Evolutionary conservation across 495 filamentous ascomycete genomes (phyloP).

Genomic region (Hypoxylon crocopeplum): DNA sequence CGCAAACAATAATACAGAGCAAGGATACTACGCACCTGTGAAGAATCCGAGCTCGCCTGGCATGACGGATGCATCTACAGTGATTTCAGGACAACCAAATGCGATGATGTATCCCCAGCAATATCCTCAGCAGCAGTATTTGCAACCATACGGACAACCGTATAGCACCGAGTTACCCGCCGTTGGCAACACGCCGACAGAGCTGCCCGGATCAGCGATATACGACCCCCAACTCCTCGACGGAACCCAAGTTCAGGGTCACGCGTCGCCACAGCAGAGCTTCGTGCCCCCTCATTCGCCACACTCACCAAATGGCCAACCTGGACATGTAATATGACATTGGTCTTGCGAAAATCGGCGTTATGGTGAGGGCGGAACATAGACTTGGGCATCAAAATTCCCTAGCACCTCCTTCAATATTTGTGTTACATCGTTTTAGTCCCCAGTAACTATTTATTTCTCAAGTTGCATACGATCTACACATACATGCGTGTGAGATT

Average conservation of each 20-base stretch:
- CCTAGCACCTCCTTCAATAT: not conserved
- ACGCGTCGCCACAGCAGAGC: constrained; percentile 6
- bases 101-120: constrained; percentile 25
- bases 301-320: constrained; percentile 10
- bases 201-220: constrained; percentile 33
- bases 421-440: constrained; percentile 4
- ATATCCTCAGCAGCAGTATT: constrained; percentile 34
- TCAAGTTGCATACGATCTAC: constrained; percentile 18
- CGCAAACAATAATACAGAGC: constrained; percentile 9
- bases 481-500: constrained; percentile 23
- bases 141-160: constrained; percentile 21
- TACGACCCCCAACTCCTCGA: constrained; percentile 28
- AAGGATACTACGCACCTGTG: constrained; percentile 34
- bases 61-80: constrained; percentile 20
- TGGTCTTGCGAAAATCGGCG: not conserved
- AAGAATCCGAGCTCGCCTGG: constrained; percentile 28
- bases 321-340: constrained; percentile 10
- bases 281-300: constrained; percentile 2
- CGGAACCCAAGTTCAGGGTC: constrained; percentile 19
- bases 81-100: constrained; percentile 1
- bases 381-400: constrained; percentile 10
- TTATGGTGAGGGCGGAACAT: constrained; percentile 9
- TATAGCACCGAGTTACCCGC: constrained; percentile 33
- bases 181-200: constrained; percentile 22
- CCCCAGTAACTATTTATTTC: not conserved